Base-by-base conservation (phyloP, 2,329 filamentous ascomycete species). In the Fusarium oxysporum region DNA sequence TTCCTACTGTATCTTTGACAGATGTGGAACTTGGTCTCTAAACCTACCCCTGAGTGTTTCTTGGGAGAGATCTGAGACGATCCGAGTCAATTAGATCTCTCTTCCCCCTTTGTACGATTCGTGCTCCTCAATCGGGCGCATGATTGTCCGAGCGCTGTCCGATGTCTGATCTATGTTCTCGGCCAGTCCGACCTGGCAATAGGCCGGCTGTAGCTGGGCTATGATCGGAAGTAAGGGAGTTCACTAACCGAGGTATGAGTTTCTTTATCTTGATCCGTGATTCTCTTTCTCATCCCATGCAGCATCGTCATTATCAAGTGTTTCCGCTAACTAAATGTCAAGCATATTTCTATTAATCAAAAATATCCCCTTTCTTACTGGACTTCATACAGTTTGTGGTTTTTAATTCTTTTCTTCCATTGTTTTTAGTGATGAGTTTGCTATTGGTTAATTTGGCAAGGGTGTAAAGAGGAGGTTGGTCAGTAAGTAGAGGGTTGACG, bases 271-370 rank as follows among this genome's bases (percentile, higher is more conserved):
- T 4, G 11, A 12, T 16, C 6, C 3, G 6, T 17, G 14, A 16
- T 13, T 33, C 21, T 23, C 13, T 23, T 9, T 33, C 14, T 6
- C 13, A 23, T 33, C 16, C 14, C 16, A 13, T 9, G 10, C 19
- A 32, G 47, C 9, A 11, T 5, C 7, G 12, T 50, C 23, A 23
- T 13, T 16, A 16, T 12, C 8, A 14, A 47, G 13, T 11, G 6
- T n/a, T 16, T n/a, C 8, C 2, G n/a, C 6, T 6, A 16, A 1
- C 7, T n/a, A 5, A 4, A n/a, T 30, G 13, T 10, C 19, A 5
- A 21, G 13, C 1, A 8, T 21, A 3, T 45, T 21, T 6, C 23
- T 23, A 23, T 23, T 23, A 23, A 23, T 23, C 23, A 23, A 23
- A 23, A 23, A 23, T 23, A 23, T 23, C 23, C 23, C 23, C 4